Base-by-base conservation (phyloP, 2,329 filamentous ascomycete species). In the Epichloe typhina region DNA sequence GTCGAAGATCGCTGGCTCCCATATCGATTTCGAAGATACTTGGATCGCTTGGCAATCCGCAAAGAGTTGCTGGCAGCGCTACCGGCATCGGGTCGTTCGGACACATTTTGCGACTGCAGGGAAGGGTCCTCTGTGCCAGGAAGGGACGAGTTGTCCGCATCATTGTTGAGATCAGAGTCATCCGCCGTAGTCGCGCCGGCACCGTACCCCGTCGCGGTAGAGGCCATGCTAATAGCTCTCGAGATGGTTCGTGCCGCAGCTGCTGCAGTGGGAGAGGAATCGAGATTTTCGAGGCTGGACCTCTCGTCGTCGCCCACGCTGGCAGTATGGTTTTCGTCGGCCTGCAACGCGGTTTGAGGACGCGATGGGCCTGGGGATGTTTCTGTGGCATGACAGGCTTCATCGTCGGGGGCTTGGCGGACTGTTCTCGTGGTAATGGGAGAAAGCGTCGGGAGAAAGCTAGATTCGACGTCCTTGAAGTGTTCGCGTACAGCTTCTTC, bases 381-480 rank as follows among this genome's bases (percentile, higher is more conserved):
- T 58, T 82, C 78, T 58, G 82, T 82, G 23, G 77, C 80, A 61
- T 82, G 79, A 65, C 82, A 78, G 50, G 71, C 61, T 46, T 72
- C 76, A 23, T 59, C 58, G 52, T 56, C 1, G 9, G 15, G 59
- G 19, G 55, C 53, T 38, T 42, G 55, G 55, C 67, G 68, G 36
- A 69, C 65, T 9, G 69, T 64, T 47, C 72, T 67, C 33, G 68
- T 68, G 37, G 70, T 71, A 45, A 82, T 72, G 12, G 80, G 79
- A 7, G 80, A 83, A 5, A 77, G 62, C 5, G 74, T 72, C 2
- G 77, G 75, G 50, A 81, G 62, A 59, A 84, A 84, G 65, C 80
- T 84, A 36, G 80, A 83, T 60, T 84, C 81, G 54, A 83, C 73
- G 58, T 84, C 80, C 57, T 76, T 72, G 19, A 84, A 63, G 59